Evolutionary conservation across 345 rosid species (phyloP).

Genomic region (Boechera retrofracta): DNA sequence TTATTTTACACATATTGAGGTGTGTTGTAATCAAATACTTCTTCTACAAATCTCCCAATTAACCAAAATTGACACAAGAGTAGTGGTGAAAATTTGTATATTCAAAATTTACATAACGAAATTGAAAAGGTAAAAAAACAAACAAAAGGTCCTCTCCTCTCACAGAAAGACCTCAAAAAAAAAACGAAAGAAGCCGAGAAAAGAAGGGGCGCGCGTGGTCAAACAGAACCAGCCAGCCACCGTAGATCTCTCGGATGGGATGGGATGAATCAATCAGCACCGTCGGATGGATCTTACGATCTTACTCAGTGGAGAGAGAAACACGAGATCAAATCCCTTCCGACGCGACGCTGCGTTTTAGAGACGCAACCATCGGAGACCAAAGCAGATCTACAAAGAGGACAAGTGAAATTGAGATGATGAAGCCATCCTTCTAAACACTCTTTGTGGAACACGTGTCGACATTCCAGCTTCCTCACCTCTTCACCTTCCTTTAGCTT

Average conservation of each 20-base stretch:
- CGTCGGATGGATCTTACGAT: background rate
- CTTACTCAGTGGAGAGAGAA: constrained; percentile 48
- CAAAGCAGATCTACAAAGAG: constrained; percentile 68
- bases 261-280: constrained; percentile 17
- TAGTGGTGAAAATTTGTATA: constrained; percentile 21
- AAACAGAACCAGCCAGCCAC: constrained; percentile 39
- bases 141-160: background rate
- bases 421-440: constrained; percentile 90
- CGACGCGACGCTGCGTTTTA: constrained; percentile 59
- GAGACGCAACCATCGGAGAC: constrained; percentile 53
- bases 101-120: constrained; percentile 29
- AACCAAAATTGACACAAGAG: too few relatives aligned
- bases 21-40: background rate
- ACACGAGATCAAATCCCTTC: constrained; percentile 54
- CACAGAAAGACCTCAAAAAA: constrained; percentile 26
- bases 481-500: constrained; percentile 69
- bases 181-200: constrained; percentile 17
- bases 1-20: background rate
- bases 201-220: constrained; percentile 41
- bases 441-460: constrained; percentile 80
- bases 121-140: background rate
- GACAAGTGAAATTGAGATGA: constrained; percentile 72
- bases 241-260: constrained; percentile 11
- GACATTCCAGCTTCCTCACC: constrained; percentile 79
- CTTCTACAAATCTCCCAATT: background rate